Conservation (phyloP, 768 basidiomycete species). For the Tulasnella sp. region DNA sequence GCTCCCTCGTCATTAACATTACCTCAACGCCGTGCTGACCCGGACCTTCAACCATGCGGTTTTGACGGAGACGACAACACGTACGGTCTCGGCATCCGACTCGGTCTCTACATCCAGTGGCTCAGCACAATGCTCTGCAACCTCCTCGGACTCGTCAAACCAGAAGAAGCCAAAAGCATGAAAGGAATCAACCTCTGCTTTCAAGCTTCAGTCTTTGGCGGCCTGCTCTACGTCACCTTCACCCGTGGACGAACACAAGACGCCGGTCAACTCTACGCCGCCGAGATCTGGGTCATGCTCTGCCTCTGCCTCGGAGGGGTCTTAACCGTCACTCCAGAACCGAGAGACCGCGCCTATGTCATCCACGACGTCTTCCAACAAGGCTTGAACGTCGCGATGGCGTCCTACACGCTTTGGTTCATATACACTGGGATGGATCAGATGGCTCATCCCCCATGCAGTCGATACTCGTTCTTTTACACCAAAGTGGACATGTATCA, state of each 20-base stretch:
- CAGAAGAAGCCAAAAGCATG: constrained; percentile 5
- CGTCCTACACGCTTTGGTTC: constrained; percentile 4
- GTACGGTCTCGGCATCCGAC: constrained; percentile 13
- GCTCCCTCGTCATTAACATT: background rate
- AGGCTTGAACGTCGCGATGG: background rate
- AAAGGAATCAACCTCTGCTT: background rate
- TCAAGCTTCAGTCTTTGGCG: background rate
- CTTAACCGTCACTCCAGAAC: background rate
- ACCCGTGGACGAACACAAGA: background rate
- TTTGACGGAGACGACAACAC: constrained; percentile 8
- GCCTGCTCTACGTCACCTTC: background rate
- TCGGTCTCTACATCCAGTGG: constrained; percentile 10
- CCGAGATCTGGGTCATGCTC: constrained; percentile 8
- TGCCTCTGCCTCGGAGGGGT: constrained; percentile 14
- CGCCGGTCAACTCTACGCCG: background rate
- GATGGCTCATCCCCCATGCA: background rate
- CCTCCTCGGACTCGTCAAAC: background rate
- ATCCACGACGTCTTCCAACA: constrained; percentile 4
- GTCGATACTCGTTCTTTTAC: background rate
- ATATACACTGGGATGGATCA: background rate
- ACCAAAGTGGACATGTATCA: constrained; percentile 1
- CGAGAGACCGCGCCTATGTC: background rate
- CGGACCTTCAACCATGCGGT: background rate
- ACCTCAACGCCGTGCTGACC: background rate
- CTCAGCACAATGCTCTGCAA: background rate